Evolutionary conservation across 768 basidiomycete species (phyloP).

Genomic region (Tricholoma flavovirens): DNA sequence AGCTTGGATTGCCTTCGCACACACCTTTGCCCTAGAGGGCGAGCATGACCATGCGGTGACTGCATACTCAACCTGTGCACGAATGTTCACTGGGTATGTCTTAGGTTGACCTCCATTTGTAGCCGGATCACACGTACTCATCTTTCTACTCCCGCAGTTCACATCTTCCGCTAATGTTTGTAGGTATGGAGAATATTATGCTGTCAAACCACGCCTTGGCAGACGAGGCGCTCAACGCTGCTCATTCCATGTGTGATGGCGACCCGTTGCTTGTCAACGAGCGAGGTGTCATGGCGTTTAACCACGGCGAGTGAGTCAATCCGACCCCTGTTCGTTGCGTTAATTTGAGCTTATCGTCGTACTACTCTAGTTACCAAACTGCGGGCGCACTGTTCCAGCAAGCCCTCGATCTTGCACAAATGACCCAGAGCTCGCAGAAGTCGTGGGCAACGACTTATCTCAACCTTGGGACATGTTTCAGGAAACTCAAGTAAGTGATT

Average conservation of each 20-base stretch:
- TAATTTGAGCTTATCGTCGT: neutral
- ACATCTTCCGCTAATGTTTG: conserved; percentile 90
- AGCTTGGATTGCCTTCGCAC: conserved; percentile 97
- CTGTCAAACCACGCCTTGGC: conserved; percentile 78
- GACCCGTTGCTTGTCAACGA: conserved; percentile 93
- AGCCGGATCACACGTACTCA: neutral
- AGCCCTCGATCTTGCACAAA: conserved; percentile 76
- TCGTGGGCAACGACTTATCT: conserved; percentile 89
- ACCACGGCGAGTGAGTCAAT: conserved; percentile 66
- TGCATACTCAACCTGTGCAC: conserved; percentile 93
- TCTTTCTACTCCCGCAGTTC: conserved; percentile 48
- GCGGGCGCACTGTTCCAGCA: conserved; percentile 69
- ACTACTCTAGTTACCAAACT: conserved; percentile 52
- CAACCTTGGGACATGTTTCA: conserved; percentile 86
- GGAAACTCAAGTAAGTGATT: conserved; percentile 65
- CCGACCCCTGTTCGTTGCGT: neutral
- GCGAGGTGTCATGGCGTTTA: conserved; percentile 87
- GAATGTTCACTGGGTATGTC: conserved; percentile 88
- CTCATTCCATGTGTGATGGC: conserved; percentile 72
- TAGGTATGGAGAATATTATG: conserved; percentile 97
- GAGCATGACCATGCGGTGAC: conserved; percentile 99
- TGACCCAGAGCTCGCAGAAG: conserved; percentile 78
- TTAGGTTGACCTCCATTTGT: neutral
- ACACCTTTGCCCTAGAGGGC: conserved; percentile 94
- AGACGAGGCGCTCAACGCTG: conserved; percentile 82